Conservation (phyloP, 768 basidiomycete species). For the Lentinula aciculospora region DNA sequence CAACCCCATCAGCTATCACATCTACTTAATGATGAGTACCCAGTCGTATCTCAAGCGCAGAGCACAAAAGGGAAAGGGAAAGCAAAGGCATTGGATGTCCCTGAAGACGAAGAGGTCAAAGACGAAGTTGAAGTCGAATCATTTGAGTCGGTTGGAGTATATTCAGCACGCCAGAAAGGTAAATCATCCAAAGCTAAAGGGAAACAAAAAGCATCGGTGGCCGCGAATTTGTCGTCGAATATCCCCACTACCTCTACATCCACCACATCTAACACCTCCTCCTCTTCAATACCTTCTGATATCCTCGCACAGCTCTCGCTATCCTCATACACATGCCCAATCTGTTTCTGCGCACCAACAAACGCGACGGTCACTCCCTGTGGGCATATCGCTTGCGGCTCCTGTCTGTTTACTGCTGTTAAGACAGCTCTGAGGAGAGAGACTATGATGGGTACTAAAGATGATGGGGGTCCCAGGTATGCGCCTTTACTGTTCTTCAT, state of each 20-base stretch:
- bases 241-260: no score
- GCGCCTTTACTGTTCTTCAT: constrained; percentile 10
- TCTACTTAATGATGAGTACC: not conserved
- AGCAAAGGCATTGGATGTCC: no score
- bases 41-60: not conserved
- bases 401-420: constrained; percentile 70
- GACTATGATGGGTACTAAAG: constrained; percentile 38
- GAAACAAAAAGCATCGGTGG: not conserved
- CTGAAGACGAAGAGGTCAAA: no score
- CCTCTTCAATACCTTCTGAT: not conserved
- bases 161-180: no score
- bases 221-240: no score
- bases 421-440: constrained; percentile 53
- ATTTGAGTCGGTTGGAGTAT: no score
- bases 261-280: not conserved
- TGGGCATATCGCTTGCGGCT: constrained; percentile 74
- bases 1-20: not conserved
- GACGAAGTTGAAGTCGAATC: no score
- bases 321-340: constrained; percentile 69
- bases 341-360: constrained; percentile 72
- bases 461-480: constrained; percentile 27
- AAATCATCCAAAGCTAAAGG: not conserved
- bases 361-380: constrained; percentile 77
- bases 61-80: not conserved
- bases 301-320: constrained; percentile 22